phyloP scores from a whole-genome alignment of 2,329 filamentous ascomycete genomes.

The Cadophora malorum region DNA sequence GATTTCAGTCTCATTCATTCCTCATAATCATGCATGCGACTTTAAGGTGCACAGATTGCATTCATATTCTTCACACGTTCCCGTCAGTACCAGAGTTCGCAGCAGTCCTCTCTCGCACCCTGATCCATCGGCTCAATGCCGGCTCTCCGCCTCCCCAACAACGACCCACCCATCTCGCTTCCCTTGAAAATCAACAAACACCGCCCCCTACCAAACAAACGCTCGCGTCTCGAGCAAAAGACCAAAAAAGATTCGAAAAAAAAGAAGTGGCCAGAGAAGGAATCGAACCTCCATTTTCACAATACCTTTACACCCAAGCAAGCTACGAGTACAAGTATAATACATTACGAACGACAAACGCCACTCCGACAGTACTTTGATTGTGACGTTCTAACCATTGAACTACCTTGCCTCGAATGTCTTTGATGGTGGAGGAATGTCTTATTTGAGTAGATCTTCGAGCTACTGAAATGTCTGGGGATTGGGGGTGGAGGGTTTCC shows the following conservation, averaged over 20 bases:
- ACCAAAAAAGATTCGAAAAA: background rate
- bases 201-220: background rate
- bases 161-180: slow-evolving; percentile 3
- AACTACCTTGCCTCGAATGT: background rate
- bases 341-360: background rate
- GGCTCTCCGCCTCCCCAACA: background rate
- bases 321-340: slow-evolving; percentile 4
- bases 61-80: background rate
- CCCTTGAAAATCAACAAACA: background rate
- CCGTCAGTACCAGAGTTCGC: background rate
- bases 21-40: no score
- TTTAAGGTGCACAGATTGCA: background rate
- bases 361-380: background rate
- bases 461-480: background rate
- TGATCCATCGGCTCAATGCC: background rate
- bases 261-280: background rate
- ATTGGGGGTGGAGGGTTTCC: background rate
- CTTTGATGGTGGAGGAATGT: background rate
- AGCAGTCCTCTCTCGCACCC: background rate
- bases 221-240: background rate
- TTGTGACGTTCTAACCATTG: slow-evolving; percentile 20
- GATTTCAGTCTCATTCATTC: no score
- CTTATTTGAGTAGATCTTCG: background rate
- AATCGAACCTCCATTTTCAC: slow-evolving; percentile 17
- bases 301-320: background rate